A percentile compares a stretch with the other conserved stretches of the same genome.
phyloP scores from a whole-genome alignment of 192 early-diverging fungal genomes.

The Chytriomyces hyalinus region DNA sequence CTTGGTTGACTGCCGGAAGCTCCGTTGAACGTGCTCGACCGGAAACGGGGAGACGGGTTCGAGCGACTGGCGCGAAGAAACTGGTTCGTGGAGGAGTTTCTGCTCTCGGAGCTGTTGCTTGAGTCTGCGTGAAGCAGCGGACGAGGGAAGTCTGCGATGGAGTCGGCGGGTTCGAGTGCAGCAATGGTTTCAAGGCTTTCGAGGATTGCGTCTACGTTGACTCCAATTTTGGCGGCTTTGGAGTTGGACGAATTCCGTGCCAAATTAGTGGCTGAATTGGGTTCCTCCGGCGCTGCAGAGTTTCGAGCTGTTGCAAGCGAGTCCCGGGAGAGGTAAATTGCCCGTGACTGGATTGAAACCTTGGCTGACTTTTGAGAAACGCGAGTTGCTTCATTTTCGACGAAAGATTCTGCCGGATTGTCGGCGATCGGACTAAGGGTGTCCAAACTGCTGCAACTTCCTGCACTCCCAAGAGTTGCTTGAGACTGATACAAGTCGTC shows the following conservation, averaged over 20 bases:
- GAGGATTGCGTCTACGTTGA: conserved; percentile 12
- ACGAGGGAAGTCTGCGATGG: conserved; percentile 1
- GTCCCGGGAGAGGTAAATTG: neutral
- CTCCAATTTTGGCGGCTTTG: conserved; percentile 1
- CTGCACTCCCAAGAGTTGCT: neutral
- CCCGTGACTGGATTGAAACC: too few relatives aligned
- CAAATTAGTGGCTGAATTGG: neutral
- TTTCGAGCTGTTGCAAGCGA: conserved; percentile 7
- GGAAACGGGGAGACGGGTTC: neutral
- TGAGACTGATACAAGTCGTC: conserved; percentile 12
- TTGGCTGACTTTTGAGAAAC: neutral
- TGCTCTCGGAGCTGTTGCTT: neutral
- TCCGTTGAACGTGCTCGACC: neutral
- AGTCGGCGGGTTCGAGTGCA: conserved; percentile 1
- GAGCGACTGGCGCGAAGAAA: neutral
- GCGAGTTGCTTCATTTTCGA: neutral
- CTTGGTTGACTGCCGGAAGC: neutral
- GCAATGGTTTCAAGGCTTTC: neutral
- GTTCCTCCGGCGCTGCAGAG: neutral
- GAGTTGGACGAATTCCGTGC: neutral
- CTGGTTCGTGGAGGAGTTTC: neutral
- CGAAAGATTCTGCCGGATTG: neutral
- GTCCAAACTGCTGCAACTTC: neutral
- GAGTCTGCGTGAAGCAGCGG: neutral
- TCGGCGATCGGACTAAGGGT: neutral